phyloP scores from a whole-genome alignment of 805 yeast species.

The Yarrowia porcina region DNA sequence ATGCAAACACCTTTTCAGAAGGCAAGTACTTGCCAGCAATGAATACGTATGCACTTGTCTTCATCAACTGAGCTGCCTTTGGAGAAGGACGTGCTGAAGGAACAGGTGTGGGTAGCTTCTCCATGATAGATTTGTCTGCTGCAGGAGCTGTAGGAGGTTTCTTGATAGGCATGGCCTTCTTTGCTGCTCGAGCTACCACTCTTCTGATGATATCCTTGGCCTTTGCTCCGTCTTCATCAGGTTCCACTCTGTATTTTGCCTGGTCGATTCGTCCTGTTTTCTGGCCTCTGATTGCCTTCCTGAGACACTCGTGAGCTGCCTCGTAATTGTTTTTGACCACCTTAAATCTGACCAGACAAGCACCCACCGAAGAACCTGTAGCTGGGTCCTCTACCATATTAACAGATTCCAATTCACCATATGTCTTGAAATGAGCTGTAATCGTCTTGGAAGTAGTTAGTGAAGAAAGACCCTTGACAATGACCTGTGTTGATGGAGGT shows the following conservation, averaged over 20 bases:
- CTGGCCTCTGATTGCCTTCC: conserved; percentile 44
- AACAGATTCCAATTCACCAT: conserved; percentile 61
- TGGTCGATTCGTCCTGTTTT: conserved; percentile 51
- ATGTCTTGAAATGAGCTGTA: conserved; percentile 45
- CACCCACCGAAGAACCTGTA: conserved; percentile 75
- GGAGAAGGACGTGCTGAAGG: conserved; percentile 8
- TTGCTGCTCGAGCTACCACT: conserved; percentile 20
- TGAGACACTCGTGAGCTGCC: conserved; percentile 48
- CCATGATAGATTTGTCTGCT: conserved; percentile 14
- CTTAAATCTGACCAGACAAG: conserved; percentile 60
- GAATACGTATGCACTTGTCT: conserved; percentile 32
- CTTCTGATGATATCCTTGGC: conserved; percentile 27
- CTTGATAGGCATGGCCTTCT: conserved; percentile 9
- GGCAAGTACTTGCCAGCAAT: conserved; percentile 34
- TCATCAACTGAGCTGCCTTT: conserved; percentile 27
- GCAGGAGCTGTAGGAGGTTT: background rate
- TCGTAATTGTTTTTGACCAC: conserved; percentile 52
- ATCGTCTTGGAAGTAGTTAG: conserved; percentile 30
- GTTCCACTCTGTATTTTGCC: conserved; percentile 42
- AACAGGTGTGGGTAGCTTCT: conserved; percentile 16
- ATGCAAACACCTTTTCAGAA: conserved; percentile 44
- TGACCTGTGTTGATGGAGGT: conserved; percentile 65
- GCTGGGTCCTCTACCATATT: conserved; percentile 63
- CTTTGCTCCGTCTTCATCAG: conserved; percentile 39
- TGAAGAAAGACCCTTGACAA: conserved; percentile 62